A percentile compares a stretch with the other conserved stretches of the same genome.
These are phyloP conservation scores for Stagonosporopsis chrysanthemi DNA, from an alignment of 2,329 filamentous ascomycete genomes.

Conservation along the genomic window DNA sequence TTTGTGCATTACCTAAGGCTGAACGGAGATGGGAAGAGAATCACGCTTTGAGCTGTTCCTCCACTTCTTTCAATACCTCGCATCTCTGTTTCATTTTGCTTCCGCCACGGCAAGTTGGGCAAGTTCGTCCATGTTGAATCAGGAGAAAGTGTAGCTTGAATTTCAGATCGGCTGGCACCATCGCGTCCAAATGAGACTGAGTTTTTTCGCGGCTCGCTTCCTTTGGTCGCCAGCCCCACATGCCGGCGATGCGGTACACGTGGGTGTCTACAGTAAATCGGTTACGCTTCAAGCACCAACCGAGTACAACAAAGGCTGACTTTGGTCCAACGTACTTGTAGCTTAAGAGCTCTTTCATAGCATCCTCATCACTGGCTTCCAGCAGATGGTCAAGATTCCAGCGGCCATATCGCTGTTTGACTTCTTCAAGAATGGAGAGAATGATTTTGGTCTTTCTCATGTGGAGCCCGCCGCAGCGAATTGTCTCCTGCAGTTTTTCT, in stretches of 20 bases:
- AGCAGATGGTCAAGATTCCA: slow-evolving; percentile 5
- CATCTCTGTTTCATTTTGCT: not conserved
- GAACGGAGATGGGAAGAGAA: no score
- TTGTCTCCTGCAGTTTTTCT: not conserved
- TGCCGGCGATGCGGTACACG: slow-evolving; percentile 2
- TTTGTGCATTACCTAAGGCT: no score
- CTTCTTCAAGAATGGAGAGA: slow-evolving; percentile 1
- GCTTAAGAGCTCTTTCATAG: not conserved
- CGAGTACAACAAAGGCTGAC: not conserved
- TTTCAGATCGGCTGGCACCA: not conserved
- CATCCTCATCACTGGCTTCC: slow-evolving; percentile 1
- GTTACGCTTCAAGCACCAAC: slow-evolving; percentile 1
- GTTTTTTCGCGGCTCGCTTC: not conserved
- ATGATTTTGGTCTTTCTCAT: slow-evolving; percentile 2
- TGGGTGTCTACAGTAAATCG: slow-evolving; percentile 1
- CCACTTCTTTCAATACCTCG: not conserved
- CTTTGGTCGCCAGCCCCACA: not conserved
- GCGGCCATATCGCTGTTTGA: not conserved
- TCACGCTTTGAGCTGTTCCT: not conserved
- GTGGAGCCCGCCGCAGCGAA: not conserved
- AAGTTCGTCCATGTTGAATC: not conserved
- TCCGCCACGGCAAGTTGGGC: not conserved
- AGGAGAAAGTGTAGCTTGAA: slow-evolving; percentile 3
- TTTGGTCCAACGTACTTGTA: slow-evolving; percentile 5
- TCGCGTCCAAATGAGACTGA: not conserved